Base-by-base conservation (phyloP, 495 filamentous ascomycete species). In the Amorphotheca resinae region DNA sequence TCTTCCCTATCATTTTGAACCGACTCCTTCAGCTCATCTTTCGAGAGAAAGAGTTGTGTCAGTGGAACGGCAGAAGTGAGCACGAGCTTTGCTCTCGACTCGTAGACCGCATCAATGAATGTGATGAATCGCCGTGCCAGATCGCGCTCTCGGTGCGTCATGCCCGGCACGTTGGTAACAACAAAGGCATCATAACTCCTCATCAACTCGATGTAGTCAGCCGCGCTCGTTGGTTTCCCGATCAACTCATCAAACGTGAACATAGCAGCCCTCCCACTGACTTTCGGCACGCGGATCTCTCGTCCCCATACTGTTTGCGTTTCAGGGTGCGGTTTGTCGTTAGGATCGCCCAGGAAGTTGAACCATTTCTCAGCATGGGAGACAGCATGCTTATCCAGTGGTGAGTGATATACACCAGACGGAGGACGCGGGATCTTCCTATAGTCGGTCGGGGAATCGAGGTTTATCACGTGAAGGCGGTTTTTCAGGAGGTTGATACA, bases 41-140 rank as follows among this genome's bases (percentile, higher is more conserved):
- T 70, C n/a, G 83, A 87, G 45, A 96, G 73, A 65, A 98, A 98
- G 32, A 98, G 74, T 55, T 91, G 77, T 20, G 74, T 71, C 0
- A 96, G 65, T 0, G 91, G 86, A 3, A 87, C 82, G 20, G 79
- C 84, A 33, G 82, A 85, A 0, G 91, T 98, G 9, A 98, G 74
- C 15, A 95, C 91, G 2, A 98, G 72, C 62, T 95, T 95, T n/a
- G 87, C 88, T 64, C 84, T 70, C 46, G 61, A 69, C 58, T 70
- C 91, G 63, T 98, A 98, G 22, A 91, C 80, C 8, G 91, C 88
- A 60, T 98, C 91, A 39, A 98, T 82, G 52, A 98, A 95, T 0
- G 91, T 98, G 51, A 98, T 96, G 59, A 98, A 96, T 15, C 91
- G 66, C 33, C 91, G 65, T 1, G 93, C 91, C 9, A 93, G 69